Conservation (phyloP, 805 yeast genomes). For the Ogataea glucozyma region DNA sequence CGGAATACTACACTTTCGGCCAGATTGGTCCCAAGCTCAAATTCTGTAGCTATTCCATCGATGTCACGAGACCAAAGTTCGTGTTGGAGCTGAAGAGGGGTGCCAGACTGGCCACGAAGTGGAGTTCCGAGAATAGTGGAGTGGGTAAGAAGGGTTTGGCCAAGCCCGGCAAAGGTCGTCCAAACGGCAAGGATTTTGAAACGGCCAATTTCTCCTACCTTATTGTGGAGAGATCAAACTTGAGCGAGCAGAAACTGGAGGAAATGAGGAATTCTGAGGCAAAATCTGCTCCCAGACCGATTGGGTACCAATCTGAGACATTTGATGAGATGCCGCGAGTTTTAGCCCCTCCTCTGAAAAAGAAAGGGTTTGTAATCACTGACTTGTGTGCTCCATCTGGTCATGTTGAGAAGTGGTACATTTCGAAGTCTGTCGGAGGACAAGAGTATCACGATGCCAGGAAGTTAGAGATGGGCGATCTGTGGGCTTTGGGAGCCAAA, state of each 20-base stretch:
- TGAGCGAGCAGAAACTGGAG: conserved; percentile 35
- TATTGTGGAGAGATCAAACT: conserved; percentile 59
- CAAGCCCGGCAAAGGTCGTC: conserved; percentile 75
- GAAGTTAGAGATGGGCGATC: conserved; percentile 79
- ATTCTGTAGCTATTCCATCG: conserved; percentile 75
- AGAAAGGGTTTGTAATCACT: conserved; percentile 79
- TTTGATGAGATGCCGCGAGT: conserved; percentile 68
- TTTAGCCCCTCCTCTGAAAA: conserved; percentile 67
- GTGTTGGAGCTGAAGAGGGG: conserved; percentile 87
- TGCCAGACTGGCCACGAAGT: conserved; percentile 63
- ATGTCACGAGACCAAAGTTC: conserved; percentile 74
- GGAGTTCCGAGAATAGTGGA: conserved; percentile 63
- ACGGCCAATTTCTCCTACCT: conserved; percentile 73
- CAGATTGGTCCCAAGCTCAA: conserved; percentile 58
- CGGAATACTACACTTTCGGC: conserved; percentile 57
- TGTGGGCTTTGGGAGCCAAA: conserved; percentile 78
- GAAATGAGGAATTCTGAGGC: conserved; percentile 19
- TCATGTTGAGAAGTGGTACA: conserved; percentile 80
- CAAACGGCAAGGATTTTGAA: conserved; percentile 69
- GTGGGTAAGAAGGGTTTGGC: conserved; percentile 50
- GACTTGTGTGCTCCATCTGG: conserved; percentile 82
- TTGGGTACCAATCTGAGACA: conserved; percentile 31
- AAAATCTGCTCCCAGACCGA: conserved; percentile 15
- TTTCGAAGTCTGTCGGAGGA: conserved; percentile 74
- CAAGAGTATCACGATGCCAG: conserved; percentile 87